Percentiles rank a stretch among this genome's conserved stretches.
phyloP scores from a whole-genome alignment of 2,329 filamentous ascomycete species.

The Pleomassaria siparia region DNA sequence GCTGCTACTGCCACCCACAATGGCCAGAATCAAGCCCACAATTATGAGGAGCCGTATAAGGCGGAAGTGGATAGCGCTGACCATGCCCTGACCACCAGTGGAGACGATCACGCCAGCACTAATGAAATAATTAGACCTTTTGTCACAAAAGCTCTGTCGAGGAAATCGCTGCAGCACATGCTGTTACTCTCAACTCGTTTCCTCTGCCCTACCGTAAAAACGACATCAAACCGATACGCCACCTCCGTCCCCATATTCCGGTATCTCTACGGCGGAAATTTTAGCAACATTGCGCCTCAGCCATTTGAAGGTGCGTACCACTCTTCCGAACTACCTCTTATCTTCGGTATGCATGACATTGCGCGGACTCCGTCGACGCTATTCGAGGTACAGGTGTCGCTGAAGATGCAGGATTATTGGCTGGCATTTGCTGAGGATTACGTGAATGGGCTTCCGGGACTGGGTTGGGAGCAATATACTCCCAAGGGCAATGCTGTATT shows the following conservation, averaged over 20 bases:
- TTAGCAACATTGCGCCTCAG: conserved; percentile 36
- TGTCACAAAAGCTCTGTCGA: no score
- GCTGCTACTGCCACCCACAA: conserved; percentile 19
- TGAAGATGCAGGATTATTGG: conserved; percentile 42
- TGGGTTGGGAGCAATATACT: conserved; percentile 39
- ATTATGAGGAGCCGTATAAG: conserved; percentile 33
- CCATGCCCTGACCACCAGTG: conserved; percentile 8
- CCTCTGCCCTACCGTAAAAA: conserved; percentile 34
- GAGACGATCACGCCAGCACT: conserved; percentile 18
- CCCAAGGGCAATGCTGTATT: conserved; percentile 24
- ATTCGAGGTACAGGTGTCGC: conserved; percentile 34
- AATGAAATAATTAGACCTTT: not conserved
- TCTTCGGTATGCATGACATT: conserved; percentile 40
- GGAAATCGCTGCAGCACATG: conserved; percentile 18
- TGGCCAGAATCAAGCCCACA: conserved; percentile 39
- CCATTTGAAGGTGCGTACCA: conserved; percentile 43
- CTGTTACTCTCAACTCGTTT: conserved; percentile 25
- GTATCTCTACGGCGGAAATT: conserved; percentile 43
- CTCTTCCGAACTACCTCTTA: conserved; percentile 35
- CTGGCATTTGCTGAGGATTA: conserved; percentile 41
- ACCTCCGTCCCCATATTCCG: conserved; percentile 35
- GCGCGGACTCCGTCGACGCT: conserved; percentile 25
- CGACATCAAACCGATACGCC: conserved; percentile 26
- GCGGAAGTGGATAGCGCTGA: conserved; percentile 28
- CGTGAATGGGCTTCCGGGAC: conserved; percentile 24